A percentile compares a stretch with the other conserved stretches of the same genome.
phyloP scores from a whole-genome alignment of 108 stramenopile genomes.

The Chaetoceros muelleri region DNA sequence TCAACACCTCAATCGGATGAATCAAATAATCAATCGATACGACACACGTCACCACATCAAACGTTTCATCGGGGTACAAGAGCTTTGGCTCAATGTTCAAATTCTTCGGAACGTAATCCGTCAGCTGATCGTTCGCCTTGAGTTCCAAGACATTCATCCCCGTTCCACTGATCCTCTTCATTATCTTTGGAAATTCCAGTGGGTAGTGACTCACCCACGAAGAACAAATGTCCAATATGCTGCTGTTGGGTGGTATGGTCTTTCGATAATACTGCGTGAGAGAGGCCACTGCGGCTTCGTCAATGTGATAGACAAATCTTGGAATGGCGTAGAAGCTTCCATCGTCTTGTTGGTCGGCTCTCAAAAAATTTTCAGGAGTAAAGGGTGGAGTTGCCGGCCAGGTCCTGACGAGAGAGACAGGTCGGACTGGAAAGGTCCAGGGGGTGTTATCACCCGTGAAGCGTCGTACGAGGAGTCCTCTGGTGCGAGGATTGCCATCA shows the following conservation, averaged over 20 bases:
- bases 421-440: slow-evolving; percentile 46
- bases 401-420: slow-evolving; percentile 55
- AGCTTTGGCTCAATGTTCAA: slow-evolving; percentile 75
- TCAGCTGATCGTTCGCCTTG: slow-evolving; percentile 85
- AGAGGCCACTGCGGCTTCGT: slow-evolving; percentile 76
- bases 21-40: slow-evolving; percentile 92
- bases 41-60: slow-evolving; percentile 91
- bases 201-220: slow-evolving; percentile 82
- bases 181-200: slow-evolving; percentile 62
- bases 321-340: slow-evolving; percentile 78
- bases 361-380: slow-evolving; percentile 64
- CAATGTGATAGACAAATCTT: slow-evolving; percentile 87
- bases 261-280: slow-evolving; percentile 86
- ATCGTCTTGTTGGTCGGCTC: slow-evolving; percentile 78
- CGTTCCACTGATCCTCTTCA: slow-evolving; percentile 67
- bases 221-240: slow-evolving; percentile 91
- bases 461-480: slow-evolving; percentile 60
- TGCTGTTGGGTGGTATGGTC: slow-evolving; percentile 49
- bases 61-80: slow-evolving; percentile 64
- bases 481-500: slow-evolving; percentile 63
- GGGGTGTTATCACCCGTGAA: slow-evolving; percentile 82
- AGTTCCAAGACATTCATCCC: slow-evolving; percentile 88
- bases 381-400: slow-evolving; percentile 83
- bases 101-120: slow-evolving; percentile 77
- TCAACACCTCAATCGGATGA: slow-evolving; percentile 75